Evolutionary conservation across 257 asterid genomes (phyloP).

Genomic region (Eucommia ulmoides): DNA sequence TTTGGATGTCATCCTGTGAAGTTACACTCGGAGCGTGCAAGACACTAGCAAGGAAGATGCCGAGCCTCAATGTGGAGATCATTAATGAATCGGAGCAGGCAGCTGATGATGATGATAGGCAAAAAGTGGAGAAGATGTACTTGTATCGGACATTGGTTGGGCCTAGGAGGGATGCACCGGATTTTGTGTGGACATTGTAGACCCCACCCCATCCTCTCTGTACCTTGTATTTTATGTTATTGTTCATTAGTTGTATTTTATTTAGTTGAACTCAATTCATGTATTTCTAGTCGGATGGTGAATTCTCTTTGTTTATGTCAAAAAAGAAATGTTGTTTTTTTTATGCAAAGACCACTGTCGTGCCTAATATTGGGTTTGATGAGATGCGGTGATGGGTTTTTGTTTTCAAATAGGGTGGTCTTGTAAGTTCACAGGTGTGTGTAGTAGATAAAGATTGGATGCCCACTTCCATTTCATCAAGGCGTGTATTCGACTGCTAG

Average conservation of each 20-base stretch:
- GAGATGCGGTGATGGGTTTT: not conserved
- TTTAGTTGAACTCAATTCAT: conserved; percentile 10
- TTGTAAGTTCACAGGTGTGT: not conserved
- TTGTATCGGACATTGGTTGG: conserved; percentile 70
- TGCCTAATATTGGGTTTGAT: not conserved
- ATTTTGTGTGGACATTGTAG: conserved; percentile 60
- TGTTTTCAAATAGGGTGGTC: not conserved
- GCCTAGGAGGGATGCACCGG: conserved; percentile 60
- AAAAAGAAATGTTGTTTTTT: not conserved
- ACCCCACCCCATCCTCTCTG: not conserved
- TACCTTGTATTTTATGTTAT: not conserved
- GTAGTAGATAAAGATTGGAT: not conserved
- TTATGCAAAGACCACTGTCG: not conserved
- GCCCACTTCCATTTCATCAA: not conserved
- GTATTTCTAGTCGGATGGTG: conserved; percentile 16
- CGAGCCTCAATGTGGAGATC: conserved; percentile 62
- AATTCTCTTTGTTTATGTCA: too few species aligned
- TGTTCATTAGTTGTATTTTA: conserved; percentile 8
- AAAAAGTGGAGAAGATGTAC: conserved; percentile 62
- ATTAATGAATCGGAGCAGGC: conserved; percentile 40
- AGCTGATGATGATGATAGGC: conserved; percentile 25
- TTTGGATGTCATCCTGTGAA: conserved; percentile 89
- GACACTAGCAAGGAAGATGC: conserved; percentile 68
- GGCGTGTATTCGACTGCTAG: too few species aligned
- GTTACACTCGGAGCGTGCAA: conserved; percentile 79